Conservation (phyloP, 306 rosid genomes). For the Urtica urens region DNA sequence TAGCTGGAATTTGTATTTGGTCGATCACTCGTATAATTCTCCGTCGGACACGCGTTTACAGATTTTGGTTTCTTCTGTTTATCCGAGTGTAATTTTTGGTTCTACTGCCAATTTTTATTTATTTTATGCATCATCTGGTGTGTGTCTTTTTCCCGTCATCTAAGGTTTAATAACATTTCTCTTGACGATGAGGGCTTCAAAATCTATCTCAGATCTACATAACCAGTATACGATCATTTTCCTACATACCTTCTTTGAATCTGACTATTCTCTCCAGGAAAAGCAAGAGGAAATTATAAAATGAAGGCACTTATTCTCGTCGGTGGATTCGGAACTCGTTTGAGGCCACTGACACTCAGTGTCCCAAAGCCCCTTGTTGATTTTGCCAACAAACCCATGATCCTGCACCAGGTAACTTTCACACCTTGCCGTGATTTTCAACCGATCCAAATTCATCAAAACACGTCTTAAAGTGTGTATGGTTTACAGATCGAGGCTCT, state of each 20-base stretch:
- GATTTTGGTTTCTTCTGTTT: conserved; percentile 12
- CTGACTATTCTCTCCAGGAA: conserved; percentile 25
- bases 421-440: not conserved
- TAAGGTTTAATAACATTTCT: conserved; percentile 14
- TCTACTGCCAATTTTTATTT: conserved; percentile 12
- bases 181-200: conserved; percentile 1
- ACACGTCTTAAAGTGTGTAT: not conserved
- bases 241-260: conserved; percentile 5
- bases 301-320: conserved; percentile 98
- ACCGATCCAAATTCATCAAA: too few species aligned
- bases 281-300: conserved; percentile 27
- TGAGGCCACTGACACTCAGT: conserved; percentile 99
- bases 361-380: conserved; percentile 99
- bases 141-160: conserved; percentile 11
- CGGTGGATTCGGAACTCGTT: conserved; percentile 96
- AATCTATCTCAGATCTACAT: conserved; percentile 14
- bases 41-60: conserved; percentile 13
- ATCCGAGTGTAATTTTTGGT: conserved; percentile 1
- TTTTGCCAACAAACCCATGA: conserved; percentile 98
- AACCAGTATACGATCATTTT: conserved; percentile 7
- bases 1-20: conserved; percentile 26
- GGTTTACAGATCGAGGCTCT: conserved; percentile 85
- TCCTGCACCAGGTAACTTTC: conserved; percentile 84
- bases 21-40: conserved; percentile 13
- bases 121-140: conserved; percentile 6